These are phyloP conservation scores for Friedmanniomyces simplex DNA, from an alignment of 495 filamentous ascomycete genomes.

Conservation along the genomic window DNA sequence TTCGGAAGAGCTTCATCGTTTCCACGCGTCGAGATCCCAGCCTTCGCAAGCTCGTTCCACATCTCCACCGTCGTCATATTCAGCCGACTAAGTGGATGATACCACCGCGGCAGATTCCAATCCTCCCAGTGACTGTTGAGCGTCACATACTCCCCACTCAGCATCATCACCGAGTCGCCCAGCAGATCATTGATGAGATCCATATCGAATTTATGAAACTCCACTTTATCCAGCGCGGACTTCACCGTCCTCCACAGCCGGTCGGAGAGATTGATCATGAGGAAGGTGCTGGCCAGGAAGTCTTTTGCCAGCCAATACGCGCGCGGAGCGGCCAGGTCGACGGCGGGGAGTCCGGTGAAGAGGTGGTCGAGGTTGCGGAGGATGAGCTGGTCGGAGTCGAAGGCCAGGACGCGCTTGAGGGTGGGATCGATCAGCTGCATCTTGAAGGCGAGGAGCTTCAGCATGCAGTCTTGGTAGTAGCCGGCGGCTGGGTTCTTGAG, in stretches of 20 bases:
- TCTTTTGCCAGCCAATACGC: constrained; percentile 28
- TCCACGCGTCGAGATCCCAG: background rate
- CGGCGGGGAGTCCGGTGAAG: constrained; percentile 27
- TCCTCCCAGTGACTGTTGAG: constrained; percentile 34
- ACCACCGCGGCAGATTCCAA: constrained; percentile 30
- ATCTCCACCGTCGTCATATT: constrained; percentile 5
- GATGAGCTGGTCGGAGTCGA: constrained; percentile 32
- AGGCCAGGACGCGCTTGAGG: constrained; percentile 24
- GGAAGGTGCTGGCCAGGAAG: constrained; percentile 28
- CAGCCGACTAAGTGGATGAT: background rate
- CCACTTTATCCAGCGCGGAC: constrained; percentile 19
- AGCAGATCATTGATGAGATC: constrained; percentile 32
- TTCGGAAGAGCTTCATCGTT: background rate
- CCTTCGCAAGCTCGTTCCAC: background rate
- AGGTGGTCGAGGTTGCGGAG: constrained; percentile 29
- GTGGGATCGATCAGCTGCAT: constrained; percentile 24
- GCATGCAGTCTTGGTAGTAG: constrained; percentile 28
- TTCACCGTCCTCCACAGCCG: constrained; percentile 27
- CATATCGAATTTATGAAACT: constrained; percentile 30
- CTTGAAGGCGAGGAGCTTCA: constrained; percentile 29
- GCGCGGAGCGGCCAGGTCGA: constrained; percentile 31
- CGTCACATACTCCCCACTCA: constrained; percentile 33
- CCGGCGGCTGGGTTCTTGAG: background rate
- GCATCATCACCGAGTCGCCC: constrained; percentile 27
- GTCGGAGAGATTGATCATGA: constrained; percentile 26